These are phyloP conservation scores for Pseudogymnoascus pannorum DNA, from an alignment of 2,329 filamentous ascomycete genomes.

Conservation along the genomic window DNA sequence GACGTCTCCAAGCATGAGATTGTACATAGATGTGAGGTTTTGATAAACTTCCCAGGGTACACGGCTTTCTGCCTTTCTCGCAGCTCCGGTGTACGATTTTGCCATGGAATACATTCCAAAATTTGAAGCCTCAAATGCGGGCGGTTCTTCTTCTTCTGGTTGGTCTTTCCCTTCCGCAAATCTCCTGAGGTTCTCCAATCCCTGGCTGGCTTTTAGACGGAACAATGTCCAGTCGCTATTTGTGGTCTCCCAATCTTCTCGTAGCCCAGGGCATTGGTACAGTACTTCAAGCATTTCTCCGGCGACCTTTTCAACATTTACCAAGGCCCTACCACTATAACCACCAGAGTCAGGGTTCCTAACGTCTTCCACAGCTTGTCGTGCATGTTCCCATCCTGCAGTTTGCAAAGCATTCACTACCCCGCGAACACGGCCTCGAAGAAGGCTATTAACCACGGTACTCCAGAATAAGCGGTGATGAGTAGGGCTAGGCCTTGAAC, in stretches of 20 bases:
- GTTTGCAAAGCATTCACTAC: slow-evolving; percentile 62
- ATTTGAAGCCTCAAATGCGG: slow-evolving; percentile 33
- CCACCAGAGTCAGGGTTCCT: slow-evolving; percentile 47
- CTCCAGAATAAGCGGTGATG: slow-evolving; percentile 80
- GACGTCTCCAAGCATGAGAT: slow-evolving; percentile 68
- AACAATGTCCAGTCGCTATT: slow-evolving; percentile 79
- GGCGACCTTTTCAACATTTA: slow-evolving; percentile 67
- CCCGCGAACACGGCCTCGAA: slow-evolving; percentile 66
- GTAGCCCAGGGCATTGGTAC: slow-evolving; percentile 60
- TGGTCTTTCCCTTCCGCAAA: slow-evolving; percentile 70
- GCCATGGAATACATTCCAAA: slow-evolving; percentile 39
- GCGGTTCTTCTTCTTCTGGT: slow-evolving; percentile 31
- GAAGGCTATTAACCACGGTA: slow-evolving; percentile 62
- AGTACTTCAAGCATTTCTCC: slow-evolving; percentile 62
- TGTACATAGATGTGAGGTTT: slow-evolving; percentile 72
- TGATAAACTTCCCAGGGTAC: slow-evolving; percentile 90
- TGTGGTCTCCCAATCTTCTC: slow-evolving; percentile 73
- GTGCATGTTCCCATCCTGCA: slow-evolving; percentile 72
- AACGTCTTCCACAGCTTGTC: slow-evolving; percentile 54
- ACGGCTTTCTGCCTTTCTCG: slow-evolving; percentile 68
- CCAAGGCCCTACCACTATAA: slow-evolving; percentile 69
- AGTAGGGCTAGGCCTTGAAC: slow-evolving; percentile 63
- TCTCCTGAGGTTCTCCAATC: slow-evolving; percentile 62
- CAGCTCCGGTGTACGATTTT: slow-evolving; percentile 59
- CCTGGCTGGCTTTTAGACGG: slow-evolving; percentile 63